Conservation (phyloP, 1,284 basidiomycete species). For the Microbotryum saponariae region DNA sequence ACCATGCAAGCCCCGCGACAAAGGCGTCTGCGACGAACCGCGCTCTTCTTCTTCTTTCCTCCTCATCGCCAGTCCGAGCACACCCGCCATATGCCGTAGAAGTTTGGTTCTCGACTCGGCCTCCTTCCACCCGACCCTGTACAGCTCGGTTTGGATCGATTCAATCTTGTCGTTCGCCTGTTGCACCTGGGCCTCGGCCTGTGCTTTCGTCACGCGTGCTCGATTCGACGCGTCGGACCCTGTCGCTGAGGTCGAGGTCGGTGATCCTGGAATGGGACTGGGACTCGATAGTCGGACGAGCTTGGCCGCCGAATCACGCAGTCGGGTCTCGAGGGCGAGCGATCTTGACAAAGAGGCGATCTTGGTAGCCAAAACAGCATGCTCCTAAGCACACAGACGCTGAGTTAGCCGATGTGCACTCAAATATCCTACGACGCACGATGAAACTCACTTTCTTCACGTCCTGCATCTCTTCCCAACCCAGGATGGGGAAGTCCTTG, state of each 20-base stretch:
- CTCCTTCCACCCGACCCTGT: conserved; percentile 12
- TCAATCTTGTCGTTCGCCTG: conserved; percentile 21
- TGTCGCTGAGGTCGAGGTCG: conserved; percentile 1
- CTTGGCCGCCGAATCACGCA: conserved; percentile 29
- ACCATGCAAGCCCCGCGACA: too few species aligned
- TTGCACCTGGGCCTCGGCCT: conserved; percentile 19
- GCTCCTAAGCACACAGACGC: conserved; percentile 8
- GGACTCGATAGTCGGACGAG: conserved; percentile 25
- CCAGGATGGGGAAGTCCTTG: conserved; percentile 21
- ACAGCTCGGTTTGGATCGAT: conserved; percentile 9
- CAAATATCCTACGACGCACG: not conserved
- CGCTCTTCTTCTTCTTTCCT: conserved; percentile 19
- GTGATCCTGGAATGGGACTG: not conserved
- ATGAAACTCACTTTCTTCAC: conserved; percentile 23
- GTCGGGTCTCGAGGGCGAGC: conserved; percentile 28
- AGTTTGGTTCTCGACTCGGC: conserved; percentile 13
- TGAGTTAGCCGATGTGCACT: not conserved
- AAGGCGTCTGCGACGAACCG: not conserved
- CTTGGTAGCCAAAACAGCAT: conserved; percentile 14
- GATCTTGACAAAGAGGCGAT: conserved; percentile 22
- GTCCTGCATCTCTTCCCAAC: conserved; percentile 27
- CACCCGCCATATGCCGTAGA: conserved; percentile 29
- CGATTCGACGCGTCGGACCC: not conserved
- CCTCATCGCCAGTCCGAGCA: conserved; percentile 18
- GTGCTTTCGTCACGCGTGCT: conserved; percentile 7